Conservation (phyloP, 2,329 filamentous ascomycete genomes). For the Cercospora sesami region DNA sequence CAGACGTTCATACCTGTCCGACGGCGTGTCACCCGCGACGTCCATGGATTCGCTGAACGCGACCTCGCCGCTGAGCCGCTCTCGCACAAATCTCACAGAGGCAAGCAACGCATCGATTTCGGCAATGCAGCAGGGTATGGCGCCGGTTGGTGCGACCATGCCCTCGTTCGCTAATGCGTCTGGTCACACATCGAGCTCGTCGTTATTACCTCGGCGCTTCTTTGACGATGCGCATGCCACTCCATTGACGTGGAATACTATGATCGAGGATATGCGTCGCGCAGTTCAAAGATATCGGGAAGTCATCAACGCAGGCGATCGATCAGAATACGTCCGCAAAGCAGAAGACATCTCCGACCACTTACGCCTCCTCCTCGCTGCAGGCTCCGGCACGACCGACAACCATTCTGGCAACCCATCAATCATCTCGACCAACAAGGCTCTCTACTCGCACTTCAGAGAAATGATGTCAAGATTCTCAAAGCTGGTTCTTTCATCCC, state of each 20-base stretch:
- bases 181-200: slow-evolving; percentile 34
- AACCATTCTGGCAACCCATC: slow-evolving; percentile 98
- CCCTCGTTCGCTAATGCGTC: slow-evolving; percentile 58
- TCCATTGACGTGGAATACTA: slow-evolving; percentile 81
- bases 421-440: slow-evolving; percentile 98
- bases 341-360: slow-evolving; percentile 99
- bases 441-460: slow-evolving; percentile 91
- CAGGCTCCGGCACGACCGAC: slow-evolving; percentile 94
- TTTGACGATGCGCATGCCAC: slow-evolving; percentile 84
- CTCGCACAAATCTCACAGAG: slow-evolving; percentile 55
- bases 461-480: slow-evolving; percentile 99
- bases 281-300: slow-evolving; percentile 88
- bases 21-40: slow-evolving; percentile 78
- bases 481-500: slow-evolving; percentile 96
- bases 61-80: slow-evolving; percentile 60
- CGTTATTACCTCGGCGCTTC: slow-evolving; percentile 72
- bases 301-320: slow-evolving; percentile 77
- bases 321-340: slow-evolving; percentile 86
- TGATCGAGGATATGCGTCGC: slow-evolving; percentile 89
- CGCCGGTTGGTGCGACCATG: slow-evolving; percentile 53
- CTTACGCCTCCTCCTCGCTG: slow-evolving; percentile 85
- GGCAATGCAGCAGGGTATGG: slow-evolving; percentile 46
- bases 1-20: slow-evolving; percentile 65
- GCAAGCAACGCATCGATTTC: slow-evolving; percentile 53
- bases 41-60: slow-evolving; percentile 89